A percentile compares a stretch with the other conserved stretches of the same genome.
phyloP scores from a whole-genome alignment of 1,284 basidiomycete genomes.

The Cystobasidium sp. region DNA sequence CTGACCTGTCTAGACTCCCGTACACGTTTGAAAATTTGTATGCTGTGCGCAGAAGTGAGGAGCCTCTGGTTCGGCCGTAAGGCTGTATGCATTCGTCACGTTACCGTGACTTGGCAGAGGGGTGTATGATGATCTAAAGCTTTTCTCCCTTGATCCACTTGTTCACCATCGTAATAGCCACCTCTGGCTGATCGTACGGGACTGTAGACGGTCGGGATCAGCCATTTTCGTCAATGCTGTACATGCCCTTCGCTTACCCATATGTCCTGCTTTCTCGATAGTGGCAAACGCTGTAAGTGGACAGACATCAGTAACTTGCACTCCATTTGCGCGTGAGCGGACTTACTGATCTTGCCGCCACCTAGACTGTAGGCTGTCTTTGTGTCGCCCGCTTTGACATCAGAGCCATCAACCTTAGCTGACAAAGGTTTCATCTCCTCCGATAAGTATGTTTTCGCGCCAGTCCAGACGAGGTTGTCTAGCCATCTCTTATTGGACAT shows the following conservation, averaged over 20 bases:
- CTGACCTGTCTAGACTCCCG: too few species aligned
- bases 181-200: slow-evolving; percentile 53
- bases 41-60: too few species aligned
- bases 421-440: slow-evolving; percentile 34
- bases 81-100: too few species aligned
- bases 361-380: slow-evolving; percentile 48
- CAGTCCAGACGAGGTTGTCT: slow-evolving; percentile 47
- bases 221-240: neutral
- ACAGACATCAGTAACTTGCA: neutral
- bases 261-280: slow-evolving; percentile 52
- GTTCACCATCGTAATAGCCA: slow-evolving; percentile 53
- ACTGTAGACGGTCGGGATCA: slow-evolving; percentile 25
- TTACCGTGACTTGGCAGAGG: too few species aligned
- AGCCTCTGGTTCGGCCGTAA: too few species aligned
- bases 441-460: slow-evolving; percentile 15
- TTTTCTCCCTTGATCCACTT: slow-evolving; percentile 20
- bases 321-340: neutral
- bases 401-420: slow-evolving; percentile 43
- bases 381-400: slow-evolving; percentile 55
- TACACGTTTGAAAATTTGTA: too few species aligned
- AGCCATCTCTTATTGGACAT: slow-evolving; percentile 49
- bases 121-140: neutral
- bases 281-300: slow-evolving; percentile 46
- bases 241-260: slow-evolving; percentile 44
- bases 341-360: slow-evolving; percentile 38